Base-by-base conservation (phyloP, 2,329 filamentous ascomycete species). In the Macrophomina phaseolina region DNA sequence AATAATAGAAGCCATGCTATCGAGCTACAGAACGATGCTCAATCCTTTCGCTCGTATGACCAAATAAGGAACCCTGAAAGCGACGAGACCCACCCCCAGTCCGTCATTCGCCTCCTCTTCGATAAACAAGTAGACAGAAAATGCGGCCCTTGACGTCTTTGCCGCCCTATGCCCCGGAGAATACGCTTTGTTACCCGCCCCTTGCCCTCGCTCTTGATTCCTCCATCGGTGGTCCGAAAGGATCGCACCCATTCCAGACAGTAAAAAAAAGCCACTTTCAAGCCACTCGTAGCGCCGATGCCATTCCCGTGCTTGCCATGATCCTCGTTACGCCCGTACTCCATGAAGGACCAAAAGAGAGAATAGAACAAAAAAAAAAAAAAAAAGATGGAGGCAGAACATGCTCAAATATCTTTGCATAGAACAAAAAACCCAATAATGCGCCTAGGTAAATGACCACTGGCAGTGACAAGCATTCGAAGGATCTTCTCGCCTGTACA, bases 391-490 rank as follows among this genome's bases (percentile, higher is more conserved):
- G 9, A 48, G 23, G 23, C 23, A 23, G 23, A 62, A 62, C 16
- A 62, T 62, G 58, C 45, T 49, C 45, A 28, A 46, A 49, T 16
- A 11, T 62, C 58, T 49, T 62, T 62, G 45, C 42, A 49, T 12
- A 48, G 12, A 18, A 30, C 5, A 30, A 11, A 65, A 65, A 28
- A 9, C 28, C n/a, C 28, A 38, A 8, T 7, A 38, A 38, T 40
- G 34, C 52, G 1, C 45, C 48, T 62, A 67, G 12, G 38, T 62
- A 40, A 62, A 67, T 11, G 65, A 62, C 65, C 65, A 67, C 56
- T 67, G 65, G 40, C 65, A 67, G 40, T 67, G 65, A 42, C 65
- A 67, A 34, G 55, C 58, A 48, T 61, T 63, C 38, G 46, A 52
- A 12, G 38, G 48, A 32, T 62, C 58, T 18, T 67, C 58, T 53